Evolutionary conservation across 2,329 filamentous ascomycete species (phyloP).

Genomic region (Capronia americana): DNA sequence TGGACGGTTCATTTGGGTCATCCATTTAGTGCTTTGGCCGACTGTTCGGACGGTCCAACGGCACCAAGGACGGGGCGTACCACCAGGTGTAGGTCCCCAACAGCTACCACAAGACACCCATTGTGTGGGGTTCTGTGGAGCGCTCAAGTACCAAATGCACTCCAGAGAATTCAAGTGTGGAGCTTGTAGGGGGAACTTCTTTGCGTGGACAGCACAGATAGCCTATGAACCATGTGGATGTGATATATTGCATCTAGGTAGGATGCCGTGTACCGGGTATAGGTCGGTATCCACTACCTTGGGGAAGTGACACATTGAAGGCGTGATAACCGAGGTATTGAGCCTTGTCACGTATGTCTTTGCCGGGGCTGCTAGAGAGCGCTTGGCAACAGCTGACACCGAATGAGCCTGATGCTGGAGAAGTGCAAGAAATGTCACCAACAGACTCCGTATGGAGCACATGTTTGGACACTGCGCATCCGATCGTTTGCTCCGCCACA

Average conservation of each 20-base stretch:
- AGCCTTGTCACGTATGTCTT: not conserved
- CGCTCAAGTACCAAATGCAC: not conserved
- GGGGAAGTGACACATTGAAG: not conserved
- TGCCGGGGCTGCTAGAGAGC: not conserved
- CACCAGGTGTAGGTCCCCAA: not conserved
- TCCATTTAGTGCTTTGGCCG: not conserved
- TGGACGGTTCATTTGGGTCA: not conserved
- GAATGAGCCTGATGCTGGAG: not conserved
- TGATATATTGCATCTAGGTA: not conserved
- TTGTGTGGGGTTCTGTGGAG: not conserved
- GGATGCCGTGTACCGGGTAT: not conserved
- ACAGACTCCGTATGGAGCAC: too few species aligned
- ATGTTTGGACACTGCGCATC: not conserved
- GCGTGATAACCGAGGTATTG: not conserved
- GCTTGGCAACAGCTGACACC: not conserved
- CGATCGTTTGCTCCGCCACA: not conserved
- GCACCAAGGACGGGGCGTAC: not conserved
- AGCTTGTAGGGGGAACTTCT: not conserved
- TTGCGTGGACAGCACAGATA: not conserved
- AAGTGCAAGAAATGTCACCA: not conserved
- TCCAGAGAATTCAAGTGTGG: not conserved
- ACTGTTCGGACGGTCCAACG: not conserved
- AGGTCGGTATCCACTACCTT: not conserved
- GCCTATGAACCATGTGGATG: not conserved
- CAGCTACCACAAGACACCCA: not conserved